Base-by-base conservation (phyloP, 192 early-diverging fungal genomes). In the Kickxella alabastrina region DNA sequence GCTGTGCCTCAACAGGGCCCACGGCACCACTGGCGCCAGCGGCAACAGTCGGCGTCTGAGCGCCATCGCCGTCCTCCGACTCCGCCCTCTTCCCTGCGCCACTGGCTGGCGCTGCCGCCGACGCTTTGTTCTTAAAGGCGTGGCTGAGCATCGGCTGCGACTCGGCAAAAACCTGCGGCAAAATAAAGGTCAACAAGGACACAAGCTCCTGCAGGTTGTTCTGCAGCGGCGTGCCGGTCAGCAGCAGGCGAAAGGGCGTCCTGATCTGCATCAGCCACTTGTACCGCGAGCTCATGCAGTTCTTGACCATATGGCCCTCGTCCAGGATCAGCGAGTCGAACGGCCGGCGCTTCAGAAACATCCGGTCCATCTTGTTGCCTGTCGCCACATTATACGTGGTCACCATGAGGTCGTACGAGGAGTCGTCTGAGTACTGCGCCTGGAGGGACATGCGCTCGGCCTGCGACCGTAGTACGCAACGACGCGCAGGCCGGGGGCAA, bases 221-320 rank as follows among this genome's bases (percentile, higher is more conserved):
- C 57, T 97, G 91, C 24, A 81, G 49, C 5, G 86, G 86, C 10
- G 93, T 97, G 34, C 92, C 92, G 0, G 90, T 96, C 1, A 93
- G 65, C 25, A 96, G 56, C 6, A 89, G 49, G 8, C 84, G 65
- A 51, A 86, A 88, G 10, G 75, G 69, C 1, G 79, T 67, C 22
- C 73, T 52, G 43, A 83, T 79, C 31, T 75, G 62, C 79, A 83
- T 90, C 35, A 95, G 63, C 54, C 85, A 80, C 49, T 88, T 85
- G 69, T 91, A 91, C 10, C 92, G 68, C 17, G 81, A 72, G 44
- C 83, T 88, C 37, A 79, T 79, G 47, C 84, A 87, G 65, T 95
- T 95, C 74, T 95, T 95, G 46, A 95, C 73, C 86, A 91, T 88
- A 43, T 92, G 87, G 12, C 92, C 92, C 57, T 95, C 92, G 62